These are phyloP conservation scores for Hortiboletus flavorubellus DNA, from an alignment of 768 basidiomycete species.

Conservation along the genomic window DNA sequence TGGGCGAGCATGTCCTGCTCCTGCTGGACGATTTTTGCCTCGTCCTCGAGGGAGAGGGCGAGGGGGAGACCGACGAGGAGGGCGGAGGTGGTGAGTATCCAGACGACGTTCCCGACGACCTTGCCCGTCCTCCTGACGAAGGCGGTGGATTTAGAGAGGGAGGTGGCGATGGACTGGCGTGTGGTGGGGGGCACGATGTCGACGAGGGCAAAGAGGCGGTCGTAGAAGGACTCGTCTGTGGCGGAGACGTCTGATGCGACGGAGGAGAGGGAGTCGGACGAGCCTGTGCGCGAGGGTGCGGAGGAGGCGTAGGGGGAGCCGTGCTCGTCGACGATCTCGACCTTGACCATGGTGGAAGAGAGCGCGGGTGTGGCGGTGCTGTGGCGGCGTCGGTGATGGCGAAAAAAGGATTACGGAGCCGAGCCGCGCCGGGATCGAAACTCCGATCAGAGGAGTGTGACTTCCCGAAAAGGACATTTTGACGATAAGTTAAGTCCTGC, in stretches of 20 bases:
- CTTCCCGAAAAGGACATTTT: conserved; percentile 6
- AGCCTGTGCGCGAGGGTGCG: conserved; percentile 68
- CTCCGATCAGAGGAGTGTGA: conserved; percentile 20
- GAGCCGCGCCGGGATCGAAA: conserved; percentile 18
- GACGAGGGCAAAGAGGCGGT: conserved; percentile 86
- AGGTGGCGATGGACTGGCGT: conserved; percentile 67
- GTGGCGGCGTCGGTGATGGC: conserved; percentile 19
- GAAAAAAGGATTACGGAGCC: conserved; percentile 25
- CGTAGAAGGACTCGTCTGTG: conserved; percentile 78
- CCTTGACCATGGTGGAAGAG: conserved; percentile 75
- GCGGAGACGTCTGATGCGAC: conserved; percentile 66
- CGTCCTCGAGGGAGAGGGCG: conserved; percentile 92
- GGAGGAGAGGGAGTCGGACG: conserved; percentile 74
- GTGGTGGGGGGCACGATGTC: conserved; percentile 95
- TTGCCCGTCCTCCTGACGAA: conserved; percentile 67
- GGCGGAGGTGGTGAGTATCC: conserved; percentile 93
- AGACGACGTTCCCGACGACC: conserved; percentile 83
- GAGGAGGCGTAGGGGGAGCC: conserved; percentile 72
- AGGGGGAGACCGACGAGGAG: conserved; percentile 92
- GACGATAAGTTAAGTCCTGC: conserved; percentile 23
- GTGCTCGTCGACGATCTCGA: conserved; percentile 83
- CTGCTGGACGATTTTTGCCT: conserved; percentile 90
- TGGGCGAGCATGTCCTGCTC: conserved; percentile 93
- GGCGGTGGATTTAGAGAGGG: conserved; percentile 55
- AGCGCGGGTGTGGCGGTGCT: conserved; percentile 9